Evolutionary conservation across 345 rosid species (phyloP), one percentile per base, ranked within the genome.

Genomic region (Eucalyptus tenuipes): DNA sequence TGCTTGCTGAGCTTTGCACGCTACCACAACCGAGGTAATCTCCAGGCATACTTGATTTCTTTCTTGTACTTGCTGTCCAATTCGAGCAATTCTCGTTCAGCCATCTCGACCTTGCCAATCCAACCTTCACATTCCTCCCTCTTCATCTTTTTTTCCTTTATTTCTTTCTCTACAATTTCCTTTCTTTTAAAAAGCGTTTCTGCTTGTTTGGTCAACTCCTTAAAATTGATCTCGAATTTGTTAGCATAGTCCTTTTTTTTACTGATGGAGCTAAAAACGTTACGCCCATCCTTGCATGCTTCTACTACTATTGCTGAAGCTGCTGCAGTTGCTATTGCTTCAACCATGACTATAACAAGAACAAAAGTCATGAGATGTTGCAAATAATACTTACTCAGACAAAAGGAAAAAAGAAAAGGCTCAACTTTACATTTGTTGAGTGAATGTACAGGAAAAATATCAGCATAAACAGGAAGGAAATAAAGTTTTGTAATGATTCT

Each of bases 1-100:
- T 49, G 5, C 42, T 71, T 88, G 89, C 90, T 90, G 49, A 80
- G 88, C 22, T 68, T 45, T 42, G 93, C 87, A 9, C 90, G 89
- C 11, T 27, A 22, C 57, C 57, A 29, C 6, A 80, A 42, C 31
- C 89, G 53, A 27, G 25, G 49, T 49, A 40, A 7, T 37, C 33
- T 53, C 45, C 49, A 53, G 7, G 18, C 45, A n/a, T 37, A n/a
- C 7, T 1, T 66, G 45, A 37, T 84, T n/a, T 87, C 49, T 66
- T 84, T 88, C 37, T 15, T 18, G 86, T 89, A 89, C 53, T 87
- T 85, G 66, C 11, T 14, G 37, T 82, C 5, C 47, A 87, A 57
- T 57, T 10, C 1, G 13, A 57, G 64, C 13, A 10, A 5, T 24
- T 57, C 64, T 5, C 8, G 6, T 57, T 57, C 64, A 5, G 13